A percentile compares a stretch with the other conserved stretches of the same genome.
phyloP scores from a whole-genome alignment of 2,329 filamentous ascomycete genomes.

The Pseudovirgaria hyperparasitica region DNA sequence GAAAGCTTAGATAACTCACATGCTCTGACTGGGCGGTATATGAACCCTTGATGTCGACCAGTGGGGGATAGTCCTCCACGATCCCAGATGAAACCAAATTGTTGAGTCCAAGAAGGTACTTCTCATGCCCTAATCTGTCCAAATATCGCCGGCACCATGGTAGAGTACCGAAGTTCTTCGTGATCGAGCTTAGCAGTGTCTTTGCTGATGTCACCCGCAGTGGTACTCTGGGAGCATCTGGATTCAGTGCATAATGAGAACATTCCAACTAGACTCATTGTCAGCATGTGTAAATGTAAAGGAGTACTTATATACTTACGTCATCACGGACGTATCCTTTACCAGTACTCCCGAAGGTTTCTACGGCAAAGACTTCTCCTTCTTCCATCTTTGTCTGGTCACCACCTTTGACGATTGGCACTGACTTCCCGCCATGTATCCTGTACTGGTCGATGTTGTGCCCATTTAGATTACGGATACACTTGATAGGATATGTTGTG shows the following conservation, averaged over 20 bases:
- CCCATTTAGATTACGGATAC: constrained; percentile 76
- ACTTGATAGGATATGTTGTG: constrained; percentile 65
- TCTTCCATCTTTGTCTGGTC: constrained; percentile 97
- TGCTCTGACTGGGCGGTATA: constrained; percentile 94
- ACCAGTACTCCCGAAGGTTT: constrained; percentile 90
- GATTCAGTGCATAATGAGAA: constrained; percentile 72
- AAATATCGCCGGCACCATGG: constrained; percentile 86
- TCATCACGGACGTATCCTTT: constrained; percentile 81
- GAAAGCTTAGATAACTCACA: constrained; percentile 41
- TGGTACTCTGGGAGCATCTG: constrained; percentile 62
- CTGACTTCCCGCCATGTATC: constrained; percentile 87
- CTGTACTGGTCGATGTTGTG: constrained; percentile 82
- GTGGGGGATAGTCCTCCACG: constrained; percentile 79
- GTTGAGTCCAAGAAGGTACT: constrained; percentile 84
- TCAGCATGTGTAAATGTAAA: constrained; percentile 1
- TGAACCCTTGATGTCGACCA: constrained; percentile 85
- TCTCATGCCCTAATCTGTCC: constrained; percentile 85
- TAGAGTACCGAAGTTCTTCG: constrained; percentile 90
- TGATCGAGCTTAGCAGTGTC: constrained; percentile 75
- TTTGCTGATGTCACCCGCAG: constrained; percentile 72
- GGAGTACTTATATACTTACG: constrained; percentile 33
- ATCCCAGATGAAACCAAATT: constrained; percentile 72
- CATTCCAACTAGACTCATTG: constrained; percentile 48
- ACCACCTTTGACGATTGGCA: constrained; percentile 81
- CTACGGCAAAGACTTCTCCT: constrained; percentile 87